phyloP scores from a whole-genome alignment of 179 eudicot species.

The Kewa caespitosa region DNA sequence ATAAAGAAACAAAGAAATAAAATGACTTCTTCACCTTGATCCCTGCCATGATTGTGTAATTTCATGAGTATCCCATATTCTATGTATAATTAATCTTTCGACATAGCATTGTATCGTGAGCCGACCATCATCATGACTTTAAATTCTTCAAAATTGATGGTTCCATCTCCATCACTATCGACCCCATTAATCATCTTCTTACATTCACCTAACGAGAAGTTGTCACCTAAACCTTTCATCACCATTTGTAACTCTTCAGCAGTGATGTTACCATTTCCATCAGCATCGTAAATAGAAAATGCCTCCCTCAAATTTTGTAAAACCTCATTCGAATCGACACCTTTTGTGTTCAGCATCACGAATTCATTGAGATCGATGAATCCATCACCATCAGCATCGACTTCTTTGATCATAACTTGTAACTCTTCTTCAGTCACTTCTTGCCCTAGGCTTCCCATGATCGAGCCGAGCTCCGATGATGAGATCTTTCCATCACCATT shows the following conservation, averaged over 20 bases:
- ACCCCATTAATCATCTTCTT: conserved; percentile 60
- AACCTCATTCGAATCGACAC: conserved; percentile 43
- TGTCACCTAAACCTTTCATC: conserved; percentile 62
- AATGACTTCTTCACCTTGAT: background rate
- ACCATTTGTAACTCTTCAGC: conserved; percentile 64
- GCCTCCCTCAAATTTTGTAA: conserved; percentile 46
- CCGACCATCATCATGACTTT: conserved; percentile 67
- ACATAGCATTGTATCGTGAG: conserved; percentile 28
- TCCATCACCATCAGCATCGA: conserved; percentile 61
- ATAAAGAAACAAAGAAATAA: background rate
- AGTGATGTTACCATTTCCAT: conserved; percentile 53
- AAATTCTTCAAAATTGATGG: conserved; percentile 66
- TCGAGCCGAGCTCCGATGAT: conserved; percentile 44
- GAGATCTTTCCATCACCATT: conserved; percentile 65
- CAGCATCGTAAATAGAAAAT: conserved; percentile 58
- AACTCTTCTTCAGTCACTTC: conserved; percentile 40
- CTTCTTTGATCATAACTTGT: conserved; percentile 42
- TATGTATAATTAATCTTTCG: background rate
- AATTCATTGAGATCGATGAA: conserved; percentile 53
- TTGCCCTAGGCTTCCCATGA: conserved; percentile 48
- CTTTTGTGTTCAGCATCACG: conserved; percentile 51
- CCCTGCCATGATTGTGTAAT: background rate
- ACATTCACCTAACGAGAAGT: conserved; percentile 55
- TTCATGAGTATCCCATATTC: background rate
- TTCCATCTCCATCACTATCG: conserved; percentile 67